Conservation (phyloP, 306 rosid genomes). For the Pyrus pyrifolia region DNA sequence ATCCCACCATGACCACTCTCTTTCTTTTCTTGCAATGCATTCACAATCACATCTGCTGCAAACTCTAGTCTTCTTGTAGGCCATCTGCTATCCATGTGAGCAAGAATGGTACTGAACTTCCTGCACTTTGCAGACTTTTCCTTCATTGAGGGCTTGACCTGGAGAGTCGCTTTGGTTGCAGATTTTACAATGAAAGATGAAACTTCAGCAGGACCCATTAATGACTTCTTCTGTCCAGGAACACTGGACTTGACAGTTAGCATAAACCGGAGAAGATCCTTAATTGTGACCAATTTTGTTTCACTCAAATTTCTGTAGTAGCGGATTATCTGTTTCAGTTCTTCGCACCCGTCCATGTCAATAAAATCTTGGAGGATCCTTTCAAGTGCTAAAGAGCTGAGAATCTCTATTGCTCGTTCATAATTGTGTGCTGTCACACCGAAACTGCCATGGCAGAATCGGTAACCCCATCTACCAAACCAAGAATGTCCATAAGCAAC, state of each 20-base stretch:
- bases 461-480: conserved; percentile 93
- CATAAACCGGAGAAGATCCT: conserved; percentile 77
- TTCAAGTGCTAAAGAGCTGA: conserved; percentile 57
- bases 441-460: conserved; percentile 66
- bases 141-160: conserved; percentile 37
- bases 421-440: conserved; percentile 53
- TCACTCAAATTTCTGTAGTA: conserved; percentile 75
- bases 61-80: conserved; percentile 67
- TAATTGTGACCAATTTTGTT: conserved; percentile 51
- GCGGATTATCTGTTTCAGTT: conserved; percentile 59
- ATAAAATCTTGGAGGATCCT: conserved; percentile 33
- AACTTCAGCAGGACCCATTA: conserved; percentile 8
- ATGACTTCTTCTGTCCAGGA: conserved; percentile 26
- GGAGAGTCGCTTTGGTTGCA: conserved; percentile 23
- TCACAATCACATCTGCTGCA: conserved; percentile 79
- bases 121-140: conserved; percentile 52
- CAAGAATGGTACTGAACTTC: conserved; percentile 48
- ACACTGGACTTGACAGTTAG: conserved; percentile 61
- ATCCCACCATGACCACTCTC: conserved; percentile 53
- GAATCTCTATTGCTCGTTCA: conserved; percentile 42
- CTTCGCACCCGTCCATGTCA: conserved; percentile 23
- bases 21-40: conserved; percentile 67
- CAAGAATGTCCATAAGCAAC: conserved; percentile 84
- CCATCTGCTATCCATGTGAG: conserved; percentile 92
- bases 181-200: conserved; percentile 24